phyloP scores from a whole-genome alignment of 148 eudicot species.

The Salicornia ramosissima region DNA sequence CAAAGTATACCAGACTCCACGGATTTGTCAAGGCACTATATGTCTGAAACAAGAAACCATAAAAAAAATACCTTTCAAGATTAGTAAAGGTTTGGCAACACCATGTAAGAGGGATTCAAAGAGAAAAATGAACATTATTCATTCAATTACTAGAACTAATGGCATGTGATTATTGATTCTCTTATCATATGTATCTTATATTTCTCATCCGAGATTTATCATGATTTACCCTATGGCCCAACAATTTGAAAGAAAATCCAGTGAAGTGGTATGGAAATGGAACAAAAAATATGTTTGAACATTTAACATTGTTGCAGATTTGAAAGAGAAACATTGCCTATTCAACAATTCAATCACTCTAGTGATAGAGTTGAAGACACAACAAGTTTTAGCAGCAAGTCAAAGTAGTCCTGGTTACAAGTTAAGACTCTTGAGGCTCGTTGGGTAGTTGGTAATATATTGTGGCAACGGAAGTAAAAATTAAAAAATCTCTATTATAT shows the following conservation, averaged over 20 bases:
- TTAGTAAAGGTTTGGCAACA: not conserved
- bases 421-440: no score
- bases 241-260: not conserved
- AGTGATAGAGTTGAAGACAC: not conserved
- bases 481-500: no score
- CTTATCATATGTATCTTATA: not conserved
- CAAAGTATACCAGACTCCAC: slow-evolving; percentile 71
- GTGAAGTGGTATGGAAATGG: not conserved
- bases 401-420: not conserved
- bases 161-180: not conserved
- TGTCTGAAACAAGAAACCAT: slow-evolving; percentile 46
- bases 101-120: not conserved
- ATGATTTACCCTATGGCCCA: not conserved
- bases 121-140: not conserved
- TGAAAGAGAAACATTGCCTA: not conserved
- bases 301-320: no score
- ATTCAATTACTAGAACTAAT: not conserved
- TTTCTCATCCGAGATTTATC: not conserved
- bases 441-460: no score
- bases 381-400: not conserved
- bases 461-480: no score
- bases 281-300: not conserved
- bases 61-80: slow-evolving; percentile 3
- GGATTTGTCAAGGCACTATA: slow-evolving; percentile 62
- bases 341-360: not conserved